phyloP scores from a whole-genome alignment of 805 yeast species.

The Sugiyamaella valdiviana region DNA sequence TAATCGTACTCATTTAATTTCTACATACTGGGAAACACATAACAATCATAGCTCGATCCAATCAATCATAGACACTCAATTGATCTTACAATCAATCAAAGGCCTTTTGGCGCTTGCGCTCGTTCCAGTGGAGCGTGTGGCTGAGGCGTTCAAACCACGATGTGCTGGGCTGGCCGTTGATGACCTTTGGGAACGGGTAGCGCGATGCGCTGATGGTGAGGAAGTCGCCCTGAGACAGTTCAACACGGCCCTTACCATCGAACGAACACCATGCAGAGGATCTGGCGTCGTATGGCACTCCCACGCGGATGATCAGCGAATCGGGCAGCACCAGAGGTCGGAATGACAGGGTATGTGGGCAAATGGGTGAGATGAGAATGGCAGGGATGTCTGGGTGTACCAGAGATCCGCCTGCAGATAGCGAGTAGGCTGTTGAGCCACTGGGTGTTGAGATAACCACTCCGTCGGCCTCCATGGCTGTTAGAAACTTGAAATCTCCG shows the following conservation, averaged over 20 bases:
- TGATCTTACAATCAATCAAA: background rate
- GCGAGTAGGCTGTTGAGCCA: slow-evolving; percentile 80
- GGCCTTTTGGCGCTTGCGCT: slow-evolving; percentile 79
- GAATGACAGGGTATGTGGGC: slow-evolving; percentile 89
- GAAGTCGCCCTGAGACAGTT: slow-evolving; percentile 74
- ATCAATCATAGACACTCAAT: too few relatives aligned
- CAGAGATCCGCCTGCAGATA: slow-evolving; percentile 89
- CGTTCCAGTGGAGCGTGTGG: slow-evolving; percentile 92
- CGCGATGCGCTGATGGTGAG: slow-evolving; percentile 80
- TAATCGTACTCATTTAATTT: background rate
- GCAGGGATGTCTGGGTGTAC: slow-evolving; percentile 92
- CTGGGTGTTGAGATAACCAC: slow-evolving; percentile 60
- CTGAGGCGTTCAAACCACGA: slow-evolving; percentile 77
- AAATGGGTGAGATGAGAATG: slow-evolving; percentile 84
- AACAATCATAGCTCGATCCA: background rate
- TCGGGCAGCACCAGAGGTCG: slow-evolving; percentile 88
- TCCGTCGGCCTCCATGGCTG: slow-evolving; percentile 65
- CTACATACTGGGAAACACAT: background rate
- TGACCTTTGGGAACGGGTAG: slow-evolving; percentile 90
- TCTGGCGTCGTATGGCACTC: slow-evolving; percentile 74
- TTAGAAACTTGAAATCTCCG: slow-evolving; percentile 44
- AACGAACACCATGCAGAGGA: slow-evolving; percentile 96
- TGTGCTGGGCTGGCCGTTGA: slow-evolving; percentile 51
- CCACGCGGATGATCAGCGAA: slow-evolving; percentile 71
- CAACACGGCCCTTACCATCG: slow-evolving; percentile 86